These are phyloP conservation scores for Alternaria longipes DNA, from an alignment of 2,329 filamentous ascomycete species.

Conservation along the genomic window DNA sequence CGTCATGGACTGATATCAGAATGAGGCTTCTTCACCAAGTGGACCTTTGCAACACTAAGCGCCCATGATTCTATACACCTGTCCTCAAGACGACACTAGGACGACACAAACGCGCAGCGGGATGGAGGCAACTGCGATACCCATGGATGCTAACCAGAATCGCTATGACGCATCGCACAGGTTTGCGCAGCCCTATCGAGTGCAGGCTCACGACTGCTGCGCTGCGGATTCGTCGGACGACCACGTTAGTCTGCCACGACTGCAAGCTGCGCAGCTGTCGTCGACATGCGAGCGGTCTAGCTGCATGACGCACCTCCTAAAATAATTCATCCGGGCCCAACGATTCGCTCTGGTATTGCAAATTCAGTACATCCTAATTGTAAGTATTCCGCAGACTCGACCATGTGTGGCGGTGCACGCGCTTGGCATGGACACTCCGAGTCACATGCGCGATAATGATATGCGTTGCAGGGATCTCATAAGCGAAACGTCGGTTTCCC, in stretches of 20 bases:
- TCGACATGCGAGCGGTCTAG: conserved; percentile 40
- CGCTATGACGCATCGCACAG: conserved; percentile 40
- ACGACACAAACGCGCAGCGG: conserved; percentile 6
- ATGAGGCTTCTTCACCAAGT: conserved; percentile 10
- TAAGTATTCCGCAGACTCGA: conserved; percentile 17
- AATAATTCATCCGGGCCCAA: conserved; percentile 40
- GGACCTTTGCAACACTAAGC: conserved; percentile 4
- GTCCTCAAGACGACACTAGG: conserved; percentile 13
- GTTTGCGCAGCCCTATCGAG: conserved; percentile 42
- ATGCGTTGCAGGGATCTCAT: conserved; percentile 20
- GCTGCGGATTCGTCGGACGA: conserved; percentile 38
- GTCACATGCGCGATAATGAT: conserved; percentile 36
- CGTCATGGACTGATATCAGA: conserved; percentile 12
- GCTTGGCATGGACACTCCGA: conserved; percentile 27
- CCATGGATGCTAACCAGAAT: conserved; percentile 12
- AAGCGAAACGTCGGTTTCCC: conserved; percentile 22
- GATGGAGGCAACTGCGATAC: conserved; percentile 9
- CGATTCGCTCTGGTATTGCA: conserved; percentile 28
- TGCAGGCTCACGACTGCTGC: conserved; percentile 30
- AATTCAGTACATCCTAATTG: conserved; percentile 21
- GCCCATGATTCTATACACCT: conserved; percentile 7
- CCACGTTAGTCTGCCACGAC: conserved; percentile 47
- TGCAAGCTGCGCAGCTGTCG: conserved; percentile 39
- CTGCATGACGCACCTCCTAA: conserved; percentile 43
- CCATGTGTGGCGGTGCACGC: conserved; percentile 45